phyloP scores from a whole-genome alignment of 148 eudicot genomes.

The Heliosperma pusillum region DNA sequence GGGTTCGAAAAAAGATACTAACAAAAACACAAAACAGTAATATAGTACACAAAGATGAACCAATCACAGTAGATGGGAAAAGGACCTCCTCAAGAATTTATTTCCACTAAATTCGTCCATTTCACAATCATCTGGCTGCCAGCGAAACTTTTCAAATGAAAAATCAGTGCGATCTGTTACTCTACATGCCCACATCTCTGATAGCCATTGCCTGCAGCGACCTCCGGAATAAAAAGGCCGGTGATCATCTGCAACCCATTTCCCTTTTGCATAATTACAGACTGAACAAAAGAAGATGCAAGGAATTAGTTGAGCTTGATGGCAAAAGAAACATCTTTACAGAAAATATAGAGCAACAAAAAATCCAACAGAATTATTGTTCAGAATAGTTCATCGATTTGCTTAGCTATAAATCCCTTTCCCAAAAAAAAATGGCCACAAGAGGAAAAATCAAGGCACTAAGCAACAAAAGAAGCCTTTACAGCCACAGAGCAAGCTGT shows the following conservation, averaged over 20 bases:
- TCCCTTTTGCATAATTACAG: conserved; percentile 75
- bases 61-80: not conserved
- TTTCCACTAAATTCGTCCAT: conserved; percentile 66
- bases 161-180: conserved; percentile 78
- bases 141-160: conserved; percentile 73
- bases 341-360: not conserved
- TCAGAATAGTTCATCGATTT: conserved; percentile 19
- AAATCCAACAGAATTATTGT: conserved; percentile 18
- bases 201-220: conserved; percentile 89
- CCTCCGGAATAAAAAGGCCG: conserved; percentile 88
- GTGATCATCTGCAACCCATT: conserved; percentile 72
- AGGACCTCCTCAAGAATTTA: conserved; percentile 66
- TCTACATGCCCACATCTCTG: conserved; percentile 96
- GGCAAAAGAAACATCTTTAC: not conserved
- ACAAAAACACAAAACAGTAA: not conserved
- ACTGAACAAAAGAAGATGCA: conserved; percentile 36
- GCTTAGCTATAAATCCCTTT: not conserved
- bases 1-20: not conserved
- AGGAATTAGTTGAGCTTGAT: not conserved
- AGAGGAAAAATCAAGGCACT: not conserved
- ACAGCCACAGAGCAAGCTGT: not conserved
- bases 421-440: too few relatives aligned
- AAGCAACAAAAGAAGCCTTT: not conserved
- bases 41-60: not conserved
- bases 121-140: conserved; percentile 77